Base-by-base conservation (phyloP, 2,329 filamentous ascomycete genomes). In the Blastomyces emzantsi region DNA sequence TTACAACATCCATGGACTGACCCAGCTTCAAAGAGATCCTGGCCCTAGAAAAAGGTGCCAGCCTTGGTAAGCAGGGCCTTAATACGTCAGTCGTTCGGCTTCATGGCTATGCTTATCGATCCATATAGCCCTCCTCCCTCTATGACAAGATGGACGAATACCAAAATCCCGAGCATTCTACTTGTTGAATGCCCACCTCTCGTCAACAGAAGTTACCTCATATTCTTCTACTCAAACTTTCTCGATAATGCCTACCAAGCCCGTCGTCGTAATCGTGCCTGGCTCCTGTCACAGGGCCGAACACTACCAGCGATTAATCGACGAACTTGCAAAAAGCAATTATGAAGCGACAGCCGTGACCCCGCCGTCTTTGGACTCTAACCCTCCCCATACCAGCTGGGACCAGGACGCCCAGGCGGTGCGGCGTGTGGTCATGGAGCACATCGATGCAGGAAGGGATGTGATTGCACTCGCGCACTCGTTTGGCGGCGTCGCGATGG, bases 401-500 rank as follows among this genome's bases (percentile, higher is more conserved):
- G 66, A 70, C 1, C 52, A 70, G 22, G 71, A 73, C 52, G 71
- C 71, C 9, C 57, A 68, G 54, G 70, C 66, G n/a, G 62, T 71
- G 28, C 61, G 63, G n/a, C 36, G 49, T 9, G 63, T 36, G 28
- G 54, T 66, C 13, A 41, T 69, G 43, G 60, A 64, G 47, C 66
- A 67, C 47, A 43, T 66, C 51, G 67, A 72, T 39, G 55, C 54
- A 5, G 73, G 72, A 13, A 70, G 69, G 52, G 69, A 73, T 9
- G 71, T 75, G 30, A 67, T 75, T 49, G 57, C 70, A 1, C 25
- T 75, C 22, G 71, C 66, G 7, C 73, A 75, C 61, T 75, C 73
- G 8, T 75, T 74, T 60, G 72, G 73, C 2, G 73, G 73, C 1
- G 61, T 75, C 8, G 64, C 70, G 8, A 69, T 72, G 68, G 70